Percentiles rank a stretch among this genome's conserved stretches.
Evolutionary conservation across 495 filamentous ascomycete genomes (phyloP).

Genomic region (Annulohypoxylon nitens): DNA sequence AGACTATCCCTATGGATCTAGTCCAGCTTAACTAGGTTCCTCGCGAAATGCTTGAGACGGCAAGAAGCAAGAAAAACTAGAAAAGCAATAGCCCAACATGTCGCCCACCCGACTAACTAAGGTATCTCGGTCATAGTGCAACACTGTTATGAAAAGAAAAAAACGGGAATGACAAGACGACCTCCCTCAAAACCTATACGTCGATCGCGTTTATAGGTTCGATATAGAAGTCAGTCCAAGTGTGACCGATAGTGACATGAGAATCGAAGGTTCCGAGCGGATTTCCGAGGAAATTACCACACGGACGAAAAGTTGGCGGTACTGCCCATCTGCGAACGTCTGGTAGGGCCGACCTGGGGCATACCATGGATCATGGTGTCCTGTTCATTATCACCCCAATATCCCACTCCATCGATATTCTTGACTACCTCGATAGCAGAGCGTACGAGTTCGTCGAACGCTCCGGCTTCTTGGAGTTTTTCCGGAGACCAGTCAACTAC

Average conservation of each 20-base stretch:
- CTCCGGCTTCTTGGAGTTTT: constrained; percentile 40
- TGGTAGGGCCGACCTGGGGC: not conserved
- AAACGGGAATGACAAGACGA: not conserved
- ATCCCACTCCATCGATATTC: constrained; percentile 55
- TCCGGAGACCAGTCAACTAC: constrained; percentile 55
- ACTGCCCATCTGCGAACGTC: not conserved
- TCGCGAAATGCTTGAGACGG: not conserved
- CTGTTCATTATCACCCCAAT: constrained; percentile 48
- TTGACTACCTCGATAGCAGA: constrained; percentile 51
- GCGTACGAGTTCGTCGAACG: constrained; percentile 46
- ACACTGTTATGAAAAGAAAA: not conserved
- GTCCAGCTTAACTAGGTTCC: not conserved
- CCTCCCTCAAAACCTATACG: not conserved
- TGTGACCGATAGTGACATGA: not conserved
- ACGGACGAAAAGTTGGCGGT: not conserved
- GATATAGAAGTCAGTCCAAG: not conserved
- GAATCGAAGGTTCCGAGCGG: not conserved
- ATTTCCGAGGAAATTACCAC: constrained; percentile 2
- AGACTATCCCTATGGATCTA: not conserved
- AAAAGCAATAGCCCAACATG: constrained; percentile 2
- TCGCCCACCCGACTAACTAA: not conserved
- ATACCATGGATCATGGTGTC: constrained; percentile 10
- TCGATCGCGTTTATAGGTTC: not conserved
- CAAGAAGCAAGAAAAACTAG: constrained; percentile 10
- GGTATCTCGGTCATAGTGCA: not conserved